phyloP scores from a whole-genome alignment of 768 basidiomycete species.

The Glaciozyma antarctica region DNA sequence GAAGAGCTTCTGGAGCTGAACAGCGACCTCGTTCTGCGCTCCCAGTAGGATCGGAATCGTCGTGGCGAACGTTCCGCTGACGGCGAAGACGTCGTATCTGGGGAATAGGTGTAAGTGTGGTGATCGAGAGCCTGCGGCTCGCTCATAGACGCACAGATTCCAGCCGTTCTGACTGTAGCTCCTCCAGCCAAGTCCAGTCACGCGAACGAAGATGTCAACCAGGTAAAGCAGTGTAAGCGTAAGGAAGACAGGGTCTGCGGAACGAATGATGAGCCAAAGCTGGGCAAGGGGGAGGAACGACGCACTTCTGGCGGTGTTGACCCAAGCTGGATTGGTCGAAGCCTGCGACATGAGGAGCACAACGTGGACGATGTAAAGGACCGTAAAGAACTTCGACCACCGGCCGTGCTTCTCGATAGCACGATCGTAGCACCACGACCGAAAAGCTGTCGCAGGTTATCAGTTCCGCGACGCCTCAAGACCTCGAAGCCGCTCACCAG shows the following conservation, averaged over 20 bases:
- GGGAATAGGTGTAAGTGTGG: background rate
- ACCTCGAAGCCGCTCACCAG: conserved; percentile 6
- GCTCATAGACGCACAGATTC: conserved; percentile 57
- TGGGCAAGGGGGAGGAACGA: background rate
- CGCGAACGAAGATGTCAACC: conserved; percentile 65
- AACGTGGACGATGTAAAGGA: conserved; percentile 71
- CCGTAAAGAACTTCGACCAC: conserved; percentile 75
- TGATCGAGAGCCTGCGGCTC: too few species aligned
- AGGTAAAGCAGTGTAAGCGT: conserved; percentile 61
- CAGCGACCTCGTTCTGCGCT: conserved; percentile 44
- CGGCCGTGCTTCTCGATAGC: conserved; percentile 86
- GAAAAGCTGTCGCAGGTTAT: conserved; percentile 38
- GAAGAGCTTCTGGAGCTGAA: conserved; percentile 66
- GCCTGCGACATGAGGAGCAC: conserved; percentile 56
- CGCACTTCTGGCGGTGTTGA: conserved; percentile 28
- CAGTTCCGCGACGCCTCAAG: background rate
- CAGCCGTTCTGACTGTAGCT: conserved; percentile 85
- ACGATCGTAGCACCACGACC: conserved; percentile 83
- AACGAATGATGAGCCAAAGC: background rate
- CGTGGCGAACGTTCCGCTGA: conserved; percentile 71
- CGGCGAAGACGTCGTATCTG: conserved; percentile 56
- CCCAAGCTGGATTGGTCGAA: conserved; percentile 12
- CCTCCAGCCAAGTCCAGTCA: conserved; percentile 70
- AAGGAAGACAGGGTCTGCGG: conserved; percentile 61
- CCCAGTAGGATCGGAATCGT: conserved; percentile 59